Percentiles rank a stretch among this genome's conserved stretches.
phyloP scores from a whole-genome alignment of 2,329 filamentous ascomycete species.

The Hypoxylon sp. region DNA sequence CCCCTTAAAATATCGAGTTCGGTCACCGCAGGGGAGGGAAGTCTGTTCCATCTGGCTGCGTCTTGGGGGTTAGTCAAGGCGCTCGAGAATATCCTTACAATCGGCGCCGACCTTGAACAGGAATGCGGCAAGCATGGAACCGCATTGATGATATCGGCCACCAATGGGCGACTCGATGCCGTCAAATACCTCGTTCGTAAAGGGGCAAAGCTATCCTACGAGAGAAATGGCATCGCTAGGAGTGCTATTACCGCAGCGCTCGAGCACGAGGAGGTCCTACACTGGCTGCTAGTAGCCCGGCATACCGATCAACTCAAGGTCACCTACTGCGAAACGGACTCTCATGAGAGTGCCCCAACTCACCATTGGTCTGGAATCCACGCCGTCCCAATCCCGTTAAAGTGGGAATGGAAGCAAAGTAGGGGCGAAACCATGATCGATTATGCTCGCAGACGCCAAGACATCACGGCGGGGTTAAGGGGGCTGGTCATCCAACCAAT shows the following conservation, averaged over 20 bases:
- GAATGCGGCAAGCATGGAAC: slow-evolving; percentile 13
- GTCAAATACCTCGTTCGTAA: slow-evolving; percentile 3
- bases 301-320: background rate
- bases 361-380: background rate
- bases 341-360: background rate
- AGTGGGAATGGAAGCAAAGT: background rate
- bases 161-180: background rate
- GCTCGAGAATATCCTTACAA: slow-evolving; percentile 17
- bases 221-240: background rate
- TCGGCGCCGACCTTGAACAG: slow-evolving; percentile 26
- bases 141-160: slow-evolving; percentile 15
- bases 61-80: background rate
- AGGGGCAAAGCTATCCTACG: background rate
- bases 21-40: background rate
- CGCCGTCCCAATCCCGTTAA: background rate
- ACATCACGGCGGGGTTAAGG: background rate
- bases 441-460: background rate
- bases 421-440: slow-evolving; percentile 2
- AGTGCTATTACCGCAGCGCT: background rate
- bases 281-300: background rate
- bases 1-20: background rate
- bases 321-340: background rate
- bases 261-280: background rate
- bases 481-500: background rate
- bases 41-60: background rate